phyloP scores from a whole-genome alignment of 352 stramenopile species.

The Pythium apleroticum region DNA sequence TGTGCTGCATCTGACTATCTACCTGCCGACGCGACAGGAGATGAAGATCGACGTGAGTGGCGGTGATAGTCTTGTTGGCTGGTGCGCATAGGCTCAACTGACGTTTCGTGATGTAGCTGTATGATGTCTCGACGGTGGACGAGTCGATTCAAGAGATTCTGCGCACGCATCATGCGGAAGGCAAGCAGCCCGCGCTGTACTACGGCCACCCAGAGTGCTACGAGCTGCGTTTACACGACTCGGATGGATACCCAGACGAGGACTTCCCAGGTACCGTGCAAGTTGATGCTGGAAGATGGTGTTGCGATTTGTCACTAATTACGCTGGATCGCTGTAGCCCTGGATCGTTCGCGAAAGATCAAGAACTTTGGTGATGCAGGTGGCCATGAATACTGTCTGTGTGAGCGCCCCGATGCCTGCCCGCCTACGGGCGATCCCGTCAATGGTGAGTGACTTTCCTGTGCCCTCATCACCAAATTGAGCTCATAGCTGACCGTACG shows the following conservation, averaged over 20 bases:
- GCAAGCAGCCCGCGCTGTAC: constrained; percentile 65
- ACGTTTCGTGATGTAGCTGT: constrained; percentile 47
- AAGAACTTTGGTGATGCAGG: constrained; percentile 91
- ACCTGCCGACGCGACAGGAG: constrained; percentile 77
- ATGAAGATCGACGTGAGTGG: constrained; percentile 85
- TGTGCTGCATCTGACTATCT: constrained; percentile 84
- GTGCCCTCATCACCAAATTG: neutral
- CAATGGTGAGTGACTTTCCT: constrained; percentile 13
- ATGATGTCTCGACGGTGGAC: constrained; percentile 85
- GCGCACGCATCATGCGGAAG: constrained; percentile 65
- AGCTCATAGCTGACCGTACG: neutral
- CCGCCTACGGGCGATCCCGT: constrained; percentile 60
- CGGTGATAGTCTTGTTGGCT: neutral
- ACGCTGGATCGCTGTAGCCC: too few relatives aligned
- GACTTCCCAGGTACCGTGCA: constrained; percentile 68
- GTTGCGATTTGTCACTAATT: too few relatives aligned
- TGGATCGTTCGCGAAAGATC: constrained; percentile 86
- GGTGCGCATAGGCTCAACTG: neutral
- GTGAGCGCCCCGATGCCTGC: constrained; percentile 81
- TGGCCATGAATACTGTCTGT: constrained; percentile 86
- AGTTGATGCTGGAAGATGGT: too few relatives aligned
- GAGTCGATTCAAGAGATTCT: constrained; percentile 87
- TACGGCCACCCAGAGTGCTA: constrained; percentile 89
- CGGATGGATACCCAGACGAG: constrained; percentile 82
- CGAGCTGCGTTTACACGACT: constrained; percentile 81